phyloP scores from a whole-genome alignment of 768 basidiomycete species.

The Gelatoporia subvermispora region DNA sequence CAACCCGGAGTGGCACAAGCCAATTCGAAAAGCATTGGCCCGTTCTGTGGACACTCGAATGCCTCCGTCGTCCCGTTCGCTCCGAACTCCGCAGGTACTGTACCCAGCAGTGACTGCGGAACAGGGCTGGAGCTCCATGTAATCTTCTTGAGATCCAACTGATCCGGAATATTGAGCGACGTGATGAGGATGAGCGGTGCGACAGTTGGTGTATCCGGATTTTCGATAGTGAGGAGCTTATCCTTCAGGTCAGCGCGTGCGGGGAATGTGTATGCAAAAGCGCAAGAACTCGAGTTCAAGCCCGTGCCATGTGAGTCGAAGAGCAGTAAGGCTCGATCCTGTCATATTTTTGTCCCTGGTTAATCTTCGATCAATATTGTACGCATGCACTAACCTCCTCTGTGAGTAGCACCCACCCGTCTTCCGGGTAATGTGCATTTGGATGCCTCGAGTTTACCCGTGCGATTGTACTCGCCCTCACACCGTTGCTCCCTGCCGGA shows the following conservation, averaged over 20 bases:
- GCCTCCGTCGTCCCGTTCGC: neutral
- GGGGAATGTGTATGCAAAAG: slow-evolving; percentile 6
- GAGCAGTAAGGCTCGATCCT: slow-evolving; percentile 10
- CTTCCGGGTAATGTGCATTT: slow-evolving; percentile 1
- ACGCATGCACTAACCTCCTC: slow-evolving; percentile 4
- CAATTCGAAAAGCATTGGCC: slow-evolving; percentile 2
- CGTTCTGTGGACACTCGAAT: slow-evolving; percentile 4
- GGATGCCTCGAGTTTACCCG: slow-evolving; percentile 7
- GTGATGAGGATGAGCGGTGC: neutral
- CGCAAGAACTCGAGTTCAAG: neutral
- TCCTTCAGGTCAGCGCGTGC: slow-evolving; percentile 4
- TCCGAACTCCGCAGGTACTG: slow-evolving; percentile 6
- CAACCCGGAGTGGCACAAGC: slow-evolving; percentile 6
- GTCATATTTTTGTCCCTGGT: neutral
- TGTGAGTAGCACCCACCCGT: slow-evolving; percentile 12
- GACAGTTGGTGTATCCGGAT: neutral
- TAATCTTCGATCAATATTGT: neutral
- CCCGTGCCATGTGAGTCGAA: neutral
- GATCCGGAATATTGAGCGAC: neutral
- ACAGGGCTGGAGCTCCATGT: slow-evolving; percentile 9
- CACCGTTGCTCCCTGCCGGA: neutral
- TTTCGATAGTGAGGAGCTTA: slow-evolving; percentile 11
- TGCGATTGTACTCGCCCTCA: neutral
- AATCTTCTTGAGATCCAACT: neutral
- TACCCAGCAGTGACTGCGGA: neutral